These are phyloP conservation scores for Thalassiosira mediterranea DNA, from an alignment of 352 stramenopile species.

Conservation along the genomic window DNA sequence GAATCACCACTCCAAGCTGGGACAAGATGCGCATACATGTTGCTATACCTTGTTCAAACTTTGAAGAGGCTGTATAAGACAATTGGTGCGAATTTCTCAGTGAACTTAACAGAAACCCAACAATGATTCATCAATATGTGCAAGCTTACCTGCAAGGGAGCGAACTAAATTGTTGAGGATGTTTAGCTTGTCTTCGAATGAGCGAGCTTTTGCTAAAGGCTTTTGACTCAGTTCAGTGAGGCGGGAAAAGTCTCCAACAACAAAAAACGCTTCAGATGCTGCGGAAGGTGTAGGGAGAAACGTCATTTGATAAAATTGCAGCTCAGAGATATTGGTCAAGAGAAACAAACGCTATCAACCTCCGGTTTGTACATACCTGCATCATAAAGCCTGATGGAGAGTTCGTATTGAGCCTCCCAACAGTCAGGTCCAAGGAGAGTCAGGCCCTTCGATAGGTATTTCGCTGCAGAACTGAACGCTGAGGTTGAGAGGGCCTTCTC, in stretches of 20 bases:
- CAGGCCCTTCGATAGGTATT: slow-evolving; percentile 47
- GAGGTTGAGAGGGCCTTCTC: slow-evolving; percentile 32
- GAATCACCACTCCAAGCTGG: slow-evolving; percentile 40
- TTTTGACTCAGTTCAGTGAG: slow-evolving; percentile 8
- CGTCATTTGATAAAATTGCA: too few relatives aligned
- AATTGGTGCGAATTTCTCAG: too few relatives aligned
- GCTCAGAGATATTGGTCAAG: too few relatives aligned
- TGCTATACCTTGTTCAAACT: slow-evolving; percentile 42
- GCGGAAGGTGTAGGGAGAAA: slow-evolving; percentile 9
- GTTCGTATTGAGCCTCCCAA: slow-evolving; percentile 50
- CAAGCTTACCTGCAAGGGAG: too few relatives aligned
- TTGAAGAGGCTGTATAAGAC: too few relatives aligned
- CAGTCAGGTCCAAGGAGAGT: slow-evolving; percentile 35
- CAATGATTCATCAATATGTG: too few relatives aligned
- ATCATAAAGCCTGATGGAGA: slow-evolving; percentile 40
- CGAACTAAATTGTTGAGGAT: slow-evolving; percentile 2
- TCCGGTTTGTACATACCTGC: slow-evolving; percentile 15
- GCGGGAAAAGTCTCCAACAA: slow-evolving; percentile 25
- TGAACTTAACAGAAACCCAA: too few relatives aligned
- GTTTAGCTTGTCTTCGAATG: slow-evolving; percentile 43
- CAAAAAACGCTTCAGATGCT: slow-evolving; percentile 31
- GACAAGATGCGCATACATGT: slow-evolving; percentile 8
- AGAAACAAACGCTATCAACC: too few relatives aligned
- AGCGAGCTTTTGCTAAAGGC: slow-evolving; percentile 11
- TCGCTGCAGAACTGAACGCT: slow-evolving; percentile 42